A percentile compares a stretch with the other conserved stretches of the same genome.
These are phyloP conservation scores for Alternaria sp. DNA, from an alignment of 2,329 filamentous ascomycete species.

Conservation along the genomic window DNA sequence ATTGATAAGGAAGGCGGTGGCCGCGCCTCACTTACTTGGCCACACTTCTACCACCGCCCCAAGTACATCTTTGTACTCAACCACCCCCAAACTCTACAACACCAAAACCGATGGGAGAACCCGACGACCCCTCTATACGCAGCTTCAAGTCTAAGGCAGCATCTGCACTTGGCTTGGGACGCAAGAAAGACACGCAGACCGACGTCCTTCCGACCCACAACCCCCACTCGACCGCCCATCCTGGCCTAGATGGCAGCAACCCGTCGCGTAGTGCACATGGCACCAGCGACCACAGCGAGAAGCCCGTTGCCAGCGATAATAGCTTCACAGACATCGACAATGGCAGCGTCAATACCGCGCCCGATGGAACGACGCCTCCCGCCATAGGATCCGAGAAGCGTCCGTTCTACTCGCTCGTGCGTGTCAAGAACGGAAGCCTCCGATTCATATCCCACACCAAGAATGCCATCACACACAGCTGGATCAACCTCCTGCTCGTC, in stretches of 20 bases:
- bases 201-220: slow-evolving; percentile 37
- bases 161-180: slow-evolving; percentile 53
- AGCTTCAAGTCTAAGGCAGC: slow-evolving; percentile 59
- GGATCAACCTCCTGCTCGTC: slow-evolving; percentile 77
- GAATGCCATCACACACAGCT: slow-evolving; percentile 72
- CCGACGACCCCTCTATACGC: slow-evolving; percentile 59
- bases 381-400: slow-evolving; percentile 56
- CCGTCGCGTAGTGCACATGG: not conserved
- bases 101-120: slow-evolving; percentile 60
- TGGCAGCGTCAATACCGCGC: slow-evolving; percentile 52
- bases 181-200: slow-evolving; percentile 38
- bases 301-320: slow-evolving; percentile 17
- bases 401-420: slow-evolving; percentile 51
- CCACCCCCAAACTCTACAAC: slow-evolving; percentile 13
- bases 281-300: slow-evolving; percentile 28
- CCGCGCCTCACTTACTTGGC: slow-evolving; percentile 28
- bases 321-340: slow-evolving; percentile 26
- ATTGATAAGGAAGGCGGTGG: slow-evolving; percentile 24
- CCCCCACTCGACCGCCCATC: slow-evolving; percentile 22
- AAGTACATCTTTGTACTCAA: slow-evolving; percentile 19
- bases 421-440: slow-evolving; percentile 58
- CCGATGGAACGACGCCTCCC: slow-evolving; percentile 60
- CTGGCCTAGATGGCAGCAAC: slow-evolving; percentile 18
- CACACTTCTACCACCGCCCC: slow-evolving; percentile 4
- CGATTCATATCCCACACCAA: slow-evolving; percentile 62